These are phyloP conservation scores for Fragaria nilgerrensis DNA, from an alignment of 306 rosid species.

Conservation along the genomic window DNA sequence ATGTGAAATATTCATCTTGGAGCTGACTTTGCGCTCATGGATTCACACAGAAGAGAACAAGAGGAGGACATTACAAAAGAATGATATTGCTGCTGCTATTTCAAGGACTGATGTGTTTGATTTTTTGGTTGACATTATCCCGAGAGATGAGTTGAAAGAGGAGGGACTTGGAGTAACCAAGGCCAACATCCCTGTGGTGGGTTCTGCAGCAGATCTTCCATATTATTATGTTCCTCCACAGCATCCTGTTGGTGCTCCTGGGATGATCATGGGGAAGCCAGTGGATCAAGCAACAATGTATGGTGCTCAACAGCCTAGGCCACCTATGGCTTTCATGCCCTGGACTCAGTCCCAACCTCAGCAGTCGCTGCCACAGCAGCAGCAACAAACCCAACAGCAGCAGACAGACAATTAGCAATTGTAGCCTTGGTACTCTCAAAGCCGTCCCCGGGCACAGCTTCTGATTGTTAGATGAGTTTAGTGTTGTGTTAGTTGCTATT, in stretches of 20 bases:
- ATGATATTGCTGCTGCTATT: conserved; percentile 77
- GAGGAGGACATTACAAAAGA: conserved; percentile 77
- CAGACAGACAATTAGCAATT: conserved; percentile 48
- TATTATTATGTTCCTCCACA: conserved; percentile 61
- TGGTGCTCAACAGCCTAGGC: conserved; percentile 57
- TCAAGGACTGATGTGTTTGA: conserved; percentile 73
- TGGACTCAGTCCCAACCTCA: conserved; percentile 65
- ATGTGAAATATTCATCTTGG: conserved; percentile 76
- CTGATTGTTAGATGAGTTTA: conserved; percentile 23
- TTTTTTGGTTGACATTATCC: conserved; percentile 76
- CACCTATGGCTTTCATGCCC: conserved; percentile 67
- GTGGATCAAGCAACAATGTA: conserved; percentile 54
- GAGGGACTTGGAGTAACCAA: conserved; percentile 75
- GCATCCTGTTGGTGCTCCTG: conserved; percentile 58
- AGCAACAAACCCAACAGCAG: conserved; percentile 45
- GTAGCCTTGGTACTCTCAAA: conserved; percentile 7
- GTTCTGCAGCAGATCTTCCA: conserved; percentile 63
- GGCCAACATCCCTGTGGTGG: conserved; percentile 57
- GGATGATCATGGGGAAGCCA: conserved; percentile 84
- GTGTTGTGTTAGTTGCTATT: conserved; percentile 16
- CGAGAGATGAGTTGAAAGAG: conserved; percentile 81
- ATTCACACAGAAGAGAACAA: conserved; percentile 78
- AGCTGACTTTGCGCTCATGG: conserved; percentile 83
- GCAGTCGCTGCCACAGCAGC: conserved; percentile 52
- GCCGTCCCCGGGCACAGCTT: conserved; percentile 16